Evolutionary conservation across 1,284 basidiomycete species (phyloP).

Genomic region (Ustilago lituana): DNA sequence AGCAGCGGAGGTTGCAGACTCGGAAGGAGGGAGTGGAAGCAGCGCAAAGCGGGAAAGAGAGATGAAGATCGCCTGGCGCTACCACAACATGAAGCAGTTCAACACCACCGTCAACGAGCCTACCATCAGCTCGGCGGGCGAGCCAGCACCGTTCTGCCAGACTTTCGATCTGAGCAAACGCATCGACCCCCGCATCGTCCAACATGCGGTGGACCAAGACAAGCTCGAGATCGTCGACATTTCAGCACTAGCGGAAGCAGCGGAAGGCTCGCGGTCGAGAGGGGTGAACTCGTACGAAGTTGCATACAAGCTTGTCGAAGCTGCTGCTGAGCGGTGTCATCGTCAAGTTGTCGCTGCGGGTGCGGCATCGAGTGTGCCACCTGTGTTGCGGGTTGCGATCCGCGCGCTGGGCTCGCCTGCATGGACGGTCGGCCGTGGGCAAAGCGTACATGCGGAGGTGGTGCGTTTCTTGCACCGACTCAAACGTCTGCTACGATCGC

Average conservation of each 20-base stretch:
- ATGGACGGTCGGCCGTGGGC: slow-evolving; percentile 36
- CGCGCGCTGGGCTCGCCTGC: slow-evolving; percentile 52
- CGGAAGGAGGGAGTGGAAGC: neutral
- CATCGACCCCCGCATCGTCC: slow-evolving; percentile 40
- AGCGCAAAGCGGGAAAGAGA: slow-evolving; percentile 24
- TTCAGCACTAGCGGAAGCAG: no score
- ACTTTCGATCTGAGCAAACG: slow-evolving; percentile 76
- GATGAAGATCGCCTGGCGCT: slow-evolving; percentile 80
- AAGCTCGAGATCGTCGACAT: slow-evolving; percentile 35
- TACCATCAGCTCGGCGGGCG: slow-evolving; percentile 1
- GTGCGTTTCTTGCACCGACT: slow-evolving; percentile 56
- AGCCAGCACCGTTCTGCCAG: slow-evolving; percentile 72
- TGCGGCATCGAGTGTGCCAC: slow-evolving; percentile 13
- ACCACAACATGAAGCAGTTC: slow-evolving; percentile 89
- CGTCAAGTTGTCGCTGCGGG: neutral
- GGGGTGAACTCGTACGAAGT: slow-evolving; percentile 17
- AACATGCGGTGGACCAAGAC: slow-evolving; percentile 34
- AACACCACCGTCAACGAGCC: slow-evolving; percentile 77
- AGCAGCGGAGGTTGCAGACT: no score
- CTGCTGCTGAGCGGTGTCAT: slow-evolving; percentile 27
- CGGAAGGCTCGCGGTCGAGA: no score
- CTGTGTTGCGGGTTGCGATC: slow-evolving; percentile 53
- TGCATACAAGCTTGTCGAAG: slow-evolving; percentile 35
- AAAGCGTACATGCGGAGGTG: slow-evolving; percentile 15
- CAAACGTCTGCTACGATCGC: slow-evolving; percentile 43